Evolutionary conservation across 352 stramenopile species (phyloP).

Genomic region (Saprolegnia diclina): DNA sequence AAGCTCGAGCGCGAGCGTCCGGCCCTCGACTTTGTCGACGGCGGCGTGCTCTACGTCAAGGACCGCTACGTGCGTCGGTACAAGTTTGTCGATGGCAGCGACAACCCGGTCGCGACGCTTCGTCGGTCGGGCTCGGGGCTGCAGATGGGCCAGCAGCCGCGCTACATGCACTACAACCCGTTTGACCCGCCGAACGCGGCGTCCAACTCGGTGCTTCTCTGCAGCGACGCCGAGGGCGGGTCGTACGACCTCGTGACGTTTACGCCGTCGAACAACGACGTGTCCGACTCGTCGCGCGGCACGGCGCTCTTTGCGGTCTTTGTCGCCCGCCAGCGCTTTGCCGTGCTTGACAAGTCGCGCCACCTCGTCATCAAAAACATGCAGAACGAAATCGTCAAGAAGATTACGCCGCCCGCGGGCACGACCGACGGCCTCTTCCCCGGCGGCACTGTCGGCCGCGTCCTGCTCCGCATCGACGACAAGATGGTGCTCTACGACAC

Average conservation of each 20-base stretch:
- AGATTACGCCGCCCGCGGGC: slow-evolving; percentile 92
- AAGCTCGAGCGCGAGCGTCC: slow-evolving; percentile 97
- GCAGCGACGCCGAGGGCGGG: slow-evolving; percentile 93
- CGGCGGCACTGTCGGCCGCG: slow-evolving; percentile 93
- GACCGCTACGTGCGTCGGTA: slow-evolving; percentile 97
- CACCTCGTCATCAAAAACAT: slow-evolving; percentile 99
- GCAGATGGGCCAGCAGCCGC: slow-evolving; percentile 90
- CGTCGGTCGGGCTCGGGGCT: slow-evolving; percentile 64
- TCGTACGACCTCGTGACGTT: slow-evolving; percentile 98
- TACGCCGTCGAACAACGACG: slow-evolving; percentile 64
- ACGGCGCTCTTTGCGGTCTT: slow-evolving; percentile 95
- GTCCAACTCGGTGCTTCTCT: slow-evolving; percentile 90
- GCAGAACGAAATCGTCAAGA: slow-evolving; percentile 98
- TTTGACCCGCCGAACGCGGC: slow-evolving; percentile 89
- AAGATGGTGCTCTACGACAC: slow-evolving; percentile 98
- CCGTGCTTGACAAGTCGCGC: slow-evolving; percentile 94
- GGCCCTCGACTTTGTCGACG: slow-evolving; percentile 85
- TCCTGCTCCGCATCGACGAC: slow-evolving; percentile 96
- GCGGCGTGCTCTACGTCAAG: slow-evolving; percentile 94
- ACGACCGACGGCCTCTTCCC: slow-evolving; percentile 96
- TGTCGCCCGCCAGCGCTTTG: slow-evolving; percentile 96
- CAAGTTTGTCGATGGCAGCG: slow-evolving; percentile 85
- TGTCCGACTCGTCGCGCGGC: slow-evolving; percentile 91
- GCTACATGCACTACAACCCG: slow-evolving; percentile 94
- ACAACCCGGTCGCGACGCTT: slow-evolving; percentile 67